phyloP scores from a whole-genome alignment of 2,329 filamentous ascomycete genomes.

The Canariomyces notabilis region DNA sequence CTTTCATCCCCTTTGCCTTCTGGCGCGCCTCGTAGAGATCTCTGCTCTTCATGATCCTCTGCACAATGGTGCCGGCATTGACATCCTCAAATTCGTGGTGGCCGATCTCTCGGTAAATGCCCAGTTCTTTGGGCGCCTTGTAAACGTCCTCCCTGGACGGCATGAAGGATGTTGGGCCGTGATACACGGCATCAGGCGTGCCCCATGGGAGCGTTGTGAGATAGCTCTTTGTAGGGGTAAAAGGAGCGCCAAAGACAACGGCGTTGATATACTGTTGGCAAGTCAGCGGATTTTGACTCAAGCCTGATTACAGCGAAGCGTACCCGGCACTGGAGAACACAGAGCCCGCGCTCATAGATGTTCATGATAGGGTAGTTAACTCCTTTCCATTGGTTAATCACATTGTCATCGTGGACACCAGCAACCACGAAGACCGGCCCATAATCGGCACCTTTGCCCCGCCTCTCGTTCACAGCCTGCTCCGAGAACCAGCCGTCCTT shows the following conservation, averaged over 20 bases:
- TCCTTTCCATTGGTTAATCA: slow-evolving; percentile 95
- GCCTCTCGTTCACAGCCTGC: slow-evolving; percentile 57
- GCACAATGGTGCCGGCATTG: slow-evolving; percentile 88
- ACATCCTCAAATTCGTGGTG: slow-evolving; percentile 77
- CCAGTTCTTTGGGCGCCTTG: slow-evolving; percentile 70
- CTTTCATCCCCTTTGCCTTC: slow-evolving; percentile 83
- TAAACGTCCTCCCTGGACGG: slow-evolving; percentile 77
- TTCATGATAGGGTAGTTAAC: slow-evolving; percentile 99
- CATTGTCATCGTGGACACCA: slow-evolving; percentile 88
- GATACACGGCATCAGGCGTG: slow-evolving; percentile 77
- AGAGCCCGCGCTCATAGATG: slow-evolving; percentile 91
- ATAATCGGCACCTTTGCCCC: slow-evolving; percentile 67
- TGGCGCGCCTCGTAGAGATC: slow-evolving; percentile 89
- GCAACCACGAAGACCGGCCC: slow-evolving; percentile 82
- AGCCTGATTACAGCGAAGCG: slow-evolving; percentile 25
- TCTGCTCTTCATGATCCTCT: slow-evolving; percentile 80
- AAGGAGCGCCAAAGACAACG: slow-evolving; percentile 85
- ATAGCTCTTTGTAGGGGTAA: slow-evolving; percentile 75
- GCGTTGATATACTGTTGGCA: slow-evolving; percentile 70
- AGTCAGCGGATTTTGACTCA: slow-evolving; percentile 16
- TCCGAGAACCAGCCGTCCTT: slow-evolving; percentile 70
- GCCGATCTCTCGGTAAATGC: slow-evolving; percentile 76
- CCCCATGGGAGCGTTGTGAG: slow-evolving; percentile 69
- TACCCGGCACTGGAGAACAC: slow-evolving; percentile 90
- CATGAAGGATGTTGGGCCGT: slow-evolving; percentile 93